Base-by-base conservation (phyloP, 106 monocot genomes). In the Acanthochlamys bracteata region DNA sequence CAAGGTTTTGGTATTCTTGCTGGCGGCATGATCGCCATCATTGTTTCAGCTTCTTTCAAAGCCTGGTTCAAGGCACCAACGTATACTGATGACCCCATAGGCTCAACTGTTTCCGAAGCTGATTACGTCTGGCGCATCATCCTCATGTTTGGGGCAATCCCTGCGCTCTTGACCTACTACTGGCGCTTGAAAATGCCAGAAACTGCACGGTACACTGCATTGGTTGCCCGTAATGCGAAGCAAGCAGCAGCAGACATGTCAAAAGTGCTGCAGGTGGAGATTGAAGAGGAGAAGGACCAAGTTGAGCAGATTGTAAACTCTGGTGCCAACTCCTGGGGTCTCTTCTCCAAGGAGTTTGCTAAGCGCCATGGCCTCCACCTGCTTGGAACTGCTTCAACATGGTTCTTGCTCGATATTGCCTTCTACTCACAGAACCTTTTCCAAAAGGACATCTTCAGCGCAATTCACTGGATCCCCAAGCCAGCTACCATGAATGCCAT, bases 371-470 rank as follows among this genome's bases (percentile, higher is more conserved):
- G 80, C 19, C 41, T 63, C 7, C 84, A 84, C 39, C 79, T 84
- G 7, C 39, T 80, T 10, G 84, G 84, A 46, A 80, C 84, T 0
- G 27, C 76, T 8, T 54, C 52, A 24, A 71, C 73, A 4, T 84
- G 84, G 84, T 84, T 84, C 74, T n/a, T 80, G 41, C 76, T 84
- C 20, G 84, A 84, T 66, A 80, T 84, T 52, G 73, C 84, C 8
- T 84, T 84, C 49, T 84, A 84, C 66, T 73, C 73, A 17, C 80
- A 80, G 59, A 84, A 74, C 67, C 80, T 84, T 22, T 84, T 84
- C 70, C 84, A 84, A 61, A 84, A 84, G 51, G 84, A 84, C 73
- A 84, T 84, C 43, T 84, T 80, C 64, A 66, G 54, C 20, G 62
- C 73, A 7, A 25, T 84, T 67, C 57, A 70, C 4, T 84, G 84